phyloP scores from a whole-genome alignment of 2,329 filamentous ascomycete genomes.

The Didymosphaeria variabile region DNA sequence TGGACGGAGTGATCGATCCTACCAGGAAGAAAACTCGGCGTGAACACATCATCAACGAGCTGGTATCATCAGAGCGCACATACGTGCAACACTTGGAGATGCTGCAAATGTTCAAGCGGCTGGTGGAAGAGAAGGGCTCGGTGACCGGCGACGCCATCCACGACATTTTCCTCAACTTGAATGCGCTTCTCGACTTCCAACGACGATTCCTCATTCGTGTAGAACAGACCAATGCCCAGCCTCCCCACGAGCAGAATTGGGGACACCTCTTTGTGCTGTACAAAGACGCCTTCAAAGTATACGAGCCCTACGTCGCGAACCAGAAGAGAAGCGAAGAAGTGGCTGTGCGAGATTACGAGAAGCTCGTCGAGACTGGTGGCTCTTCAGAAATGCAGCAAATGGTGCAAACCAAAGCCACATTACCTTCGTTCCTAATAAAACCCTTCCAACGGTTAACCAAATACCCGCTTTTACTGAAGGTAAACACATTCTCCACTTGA shows the following conservation, averaged over 20 bases:
- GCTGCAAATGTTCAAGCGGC: conserved; percentile 88
- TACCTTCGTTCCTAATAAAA: conserved; percentile 93
- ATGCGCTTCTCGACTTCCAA: conserved; percentile 93
- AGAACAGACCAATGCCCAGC: conserved; percentile 90
- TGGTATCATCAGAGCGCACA: conserved; percentile 94
- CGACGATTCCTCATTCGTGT: conserved; percentile 93
- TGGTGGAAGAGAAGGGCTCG: conserved; percentile 84
- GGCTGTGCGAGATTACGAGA: conserved; percentile 87
- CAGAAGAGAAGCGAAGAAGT: conserved; percentile 88
- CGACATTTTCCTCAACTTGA: conserved; percentile 96
- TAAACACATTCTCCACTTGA: conserved; percentile 51
- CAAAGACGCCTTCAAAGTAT: conserved; percentile 88
- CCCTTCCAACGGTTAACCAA: conserved; percentile 96
- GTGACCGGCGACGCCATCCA: conserved; percentile 91
- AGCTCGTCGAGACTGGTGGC: conserved; percentile 78
- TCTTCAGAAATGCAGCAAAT: conserved; percentile 71
- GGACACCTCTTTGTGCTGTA: conserved; percentile 88
- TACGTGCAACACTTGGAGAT: conserved; percentile 98
- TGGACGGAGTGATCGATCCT: conserved; percentile 57
- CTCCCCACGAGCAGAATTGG: conserved; percentile 84
- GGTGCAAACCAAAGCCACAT: conserved; percentile 83
- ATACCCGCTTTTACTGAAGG: conserved; percentile 89
- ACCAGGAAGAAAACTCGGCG: conserved; percentile 72
- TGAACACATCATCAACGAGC: conserved; percentile 88
- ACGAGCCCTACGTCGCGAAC: conserved; percentile 97